A percentile compares a stretch with the other conserved stretches of the same genome.
phyloP scores from a whole-genome alignment of 495 filamentous ascomycete species.

The Thermothielavioides terrestris region DNA sequence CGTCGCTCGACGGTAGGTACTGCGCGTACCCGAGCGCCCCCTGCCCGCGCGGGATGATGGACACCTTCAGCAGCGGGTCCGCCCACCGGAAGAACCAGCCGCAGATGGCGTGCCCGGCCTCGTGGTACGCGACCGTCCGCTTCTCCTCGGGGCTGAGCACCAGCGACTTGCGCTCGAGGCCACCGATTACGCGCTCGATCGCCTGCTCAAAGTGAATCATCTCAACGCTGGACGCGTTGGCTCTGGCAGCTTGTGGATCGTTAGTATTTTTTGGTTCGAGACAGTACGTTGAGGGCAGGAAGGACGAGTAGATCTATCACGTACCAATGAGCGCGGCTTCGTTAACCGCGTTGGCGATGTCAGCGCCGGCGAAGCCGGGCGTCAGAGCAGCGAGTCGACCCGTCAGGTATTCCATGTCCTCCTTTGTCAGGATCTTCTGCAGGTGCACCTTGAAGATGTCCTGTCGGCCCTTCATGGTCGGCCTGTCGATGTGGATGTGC shows the following conservation, averaged over 20 bases:
- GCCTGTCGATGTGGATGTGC: conserved; percentile 86
- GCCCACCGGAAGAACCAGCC: conserved; percentile 97
- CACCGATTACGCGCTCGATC: conserved; percentile 93
- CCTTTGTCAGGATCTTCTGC: conserved; percentile 82
- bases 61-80: conserved; percentile 94
- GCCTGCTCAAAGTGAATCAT: conserved; percentile 94
- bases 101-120: conserved; percentile 96
- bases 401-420: conserved; percentile 76
- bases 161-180: conserved; percentile 90
- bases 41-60: conserved; percentile 92
- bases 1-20: conserved; percentile 83
- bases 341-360: conserved; percentile 97
- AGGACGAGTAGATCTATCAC: conserved; percentile 27
- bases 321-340: conserved; percentile 94
- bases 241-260: conserved; percentile 61
- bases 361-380: conserved; percentile 91
- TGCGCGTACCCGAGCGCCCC: conserved; percentile 93
- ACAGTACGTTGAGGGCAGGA: background rate
- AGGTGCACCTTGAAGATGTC: conserved; percentile 94
- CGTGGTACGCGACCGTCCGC: conserved; percentile 91
- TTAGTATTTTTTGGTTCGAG: conserved; percentile 27
- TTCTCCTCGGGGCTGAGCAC: conserved; percentile 91
- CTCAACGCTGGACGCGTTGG: conserved; percentile 62
- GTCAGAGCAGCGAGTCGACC: conserved; percentile 86
- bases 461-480: conserved; percentile 92